Percentiles rank a stretch among this genome's conserved stretches.
Conservation (phyloP, 2,329 filamentous ascomycete species). For the Ophiostoma himal-ulmi region DNA sequence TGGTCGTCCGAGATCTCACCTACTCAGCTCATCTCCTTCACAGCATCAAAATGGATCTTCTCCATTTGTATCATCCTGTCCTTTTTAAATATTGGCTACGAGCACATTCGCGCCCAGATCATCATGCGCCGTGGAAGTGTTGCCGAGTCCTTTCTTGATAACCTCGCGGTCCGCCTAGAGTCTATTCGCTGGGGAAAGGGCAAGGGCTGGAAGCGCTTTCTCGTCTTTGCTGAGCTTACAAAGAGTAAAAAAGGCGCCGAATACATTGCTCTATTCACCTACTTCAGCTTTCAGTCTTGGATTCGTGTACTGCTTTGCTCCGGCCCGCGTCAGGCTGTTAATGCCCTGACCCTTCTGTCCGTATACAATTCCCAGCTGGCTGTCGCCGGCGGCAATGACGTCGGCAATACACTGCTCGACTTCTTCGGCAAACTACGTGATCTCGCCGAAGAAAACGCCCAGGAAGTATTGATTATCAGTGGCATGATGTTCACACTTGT, state of each 20-base stretch:
- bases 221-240: constrained; percentile 88
- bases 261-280: constrained; percentile 85
- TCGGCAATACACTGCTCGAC: constrained; percentile 60
- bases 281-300: constrained; percentile 74
- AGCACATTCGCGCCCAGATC: constrained; percentile 71
- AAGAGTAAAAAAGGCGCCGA: constrained; percentile 87
- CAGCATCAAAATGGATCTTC: constrained; percentile 91
- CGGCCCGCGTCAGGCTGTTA: constrained; percentile 85
- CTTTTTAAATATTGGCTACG: constrained; percentile 72
- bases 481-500: constrained; percentile 90
- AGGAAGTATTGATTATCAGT: constrained; percentile 75
- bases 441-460: constrained; percentile 66
- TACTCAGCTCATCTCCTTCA: constrained; percentile 59
- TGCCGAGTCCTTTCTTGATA: constrained; percentile 86
- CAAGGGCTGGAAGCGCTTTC: constrained; percentile 78
- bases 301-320: constrained; percentile 85
- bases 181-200: constrained; percentile 69
- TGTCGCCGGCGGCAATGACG: constrained; percentile 45
- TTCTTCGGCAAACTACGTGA: constrained; percentile 79
- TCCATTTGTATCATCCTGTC: constrained; percentile 86
- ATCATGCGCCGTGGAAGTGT: constrained; percentile 82
- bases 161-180: constrained; percentile 76
- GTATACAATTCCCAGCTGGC: constrained; percentile 72
- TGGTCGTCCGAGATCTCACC: constrained; percentile 84
- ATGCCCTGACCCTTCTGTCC: constrained; percentile 80